Percentiles rank a stretch among this genome's conserved stretches.
Conservation (phyloP, 306 rosid species). For the Alnus rubra region DNA sequence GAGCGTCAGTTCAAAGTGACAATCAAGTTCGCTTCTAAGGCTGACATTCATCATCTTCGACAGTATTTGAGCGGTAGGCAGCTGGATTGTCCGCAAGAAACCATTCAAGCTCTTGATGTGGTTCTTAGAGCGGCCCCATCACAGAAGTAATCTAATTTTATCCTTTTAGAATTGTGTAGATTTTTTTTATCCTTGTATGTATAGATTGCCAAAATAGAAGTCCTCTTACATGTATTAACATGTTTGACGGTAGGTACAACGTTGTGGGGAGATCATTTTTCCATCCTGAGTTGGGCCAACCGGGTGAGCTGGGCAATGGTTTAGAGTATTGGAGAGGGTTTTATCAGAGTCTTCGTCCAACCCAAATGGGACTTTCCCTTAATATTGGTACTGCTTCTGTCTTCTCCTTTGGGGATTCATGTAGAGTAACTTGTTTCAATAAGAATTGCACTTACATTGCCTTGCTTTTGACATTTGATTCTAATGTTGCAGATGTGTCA, state of each 20-base stretch:
- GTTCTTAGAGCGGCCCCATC: slow-evolving; percentile 64
- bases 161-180: too few species aligned
- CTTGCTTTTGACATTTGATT: neutral
- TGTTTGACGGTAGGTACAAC: neutral
- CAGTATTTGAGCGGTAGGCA: slow-evolving; percentile 51
- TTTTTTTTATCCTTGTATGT: neutral
- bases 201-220: neutral
- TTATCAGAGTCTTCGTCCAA: slow-evolving; percentile 41
- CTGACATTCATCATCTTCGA: slow-evolving; percentile 45
- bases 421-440: neutral
- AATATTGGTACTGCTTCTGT: slow-evolving; percentile 35
- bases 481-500: slow-evolving; percentile 57
- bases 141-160: slow-evolving; percentile 10
- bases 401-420: neutral
- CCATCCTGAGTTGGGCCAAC: neutral
- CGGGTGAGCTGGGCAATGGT: slow-evolving; percentile 30
- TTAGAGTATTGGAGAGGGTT: slow-evolving; percentile 36
- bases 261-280: slow-evolving; percentile 29
- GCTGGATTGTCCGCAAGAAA: slow-evolving; percentile 54
- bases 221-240: neutral
- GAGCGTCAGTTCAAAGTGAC: slow-evolving; percentile 56
- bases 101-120: slow-evolving; percentile 75
- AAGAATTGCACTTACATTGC: neutral
- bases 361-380: slow-evolving; percentile 43
- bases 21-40: slow-evolving; percentile 46